Evolutionary conservation across 2,329 filamentous ascomycete species (phyloP), one percentile per base, ranked within the genome.

Genomic region (Venturiaceae sp.): DNA sequence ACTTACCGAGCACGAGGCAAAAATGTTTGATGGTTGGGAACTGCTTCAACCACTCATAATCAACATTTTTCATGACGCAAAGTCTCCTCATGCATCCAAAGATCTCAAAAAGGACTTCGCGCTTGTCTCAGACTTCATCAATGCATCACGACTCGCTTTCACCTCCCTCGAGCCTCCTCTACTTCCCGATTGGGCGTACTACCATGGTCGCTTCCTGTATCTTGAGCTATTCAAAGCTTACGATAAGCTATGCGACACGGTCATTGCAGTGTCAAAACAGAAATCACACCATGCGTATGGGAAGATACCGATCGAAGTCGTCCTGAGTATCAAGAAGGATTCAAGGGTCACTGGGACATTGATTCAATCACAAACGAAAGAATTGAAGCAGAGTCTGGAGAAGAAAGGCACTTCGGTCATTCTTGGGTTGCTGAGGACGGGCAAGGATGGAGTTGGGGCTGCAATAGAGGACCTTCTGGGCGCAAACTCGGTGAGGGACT

Each of bases 401-500:
- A 60, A 52, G 41, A 59, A 39, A 7, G 69, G 69, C 3, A 65
- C 16, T 26, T 46, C 67, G 30, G 62, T 66, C 0, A 32, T 61
- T 3, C 63, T 58, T 62, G 68, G 68, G 1, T 5, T 50, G 26
- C 44, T 50, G 6, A 50, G 44, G 9, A 26, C 28, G 30, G 44
- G 30, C 26, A 16, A 30, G 13, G 19, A 50, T 23, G 26, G 52
- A 3, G 68, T 66, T 1, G 69, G 70, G 3, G 61, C 62, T 7
- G 57, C 59, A 19, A 53, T 72, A 23, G 53, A 36, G 47, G 33
- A 58, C 7, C 28, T 70, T 8, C 39, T 71, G 7, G 58, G 52
- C 7, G 64, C 66, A n/a, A 63, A 62, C 0, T 64, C 69, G 53
- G 58, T 67, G 9, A 61, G 64, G 11, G 55, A 32, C 9, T 71